These are phyloP conservation scores for Verbascum thapsus DNA, from an alignment of 257 asterid genomes.

Conservation along the genomic window DNA sequence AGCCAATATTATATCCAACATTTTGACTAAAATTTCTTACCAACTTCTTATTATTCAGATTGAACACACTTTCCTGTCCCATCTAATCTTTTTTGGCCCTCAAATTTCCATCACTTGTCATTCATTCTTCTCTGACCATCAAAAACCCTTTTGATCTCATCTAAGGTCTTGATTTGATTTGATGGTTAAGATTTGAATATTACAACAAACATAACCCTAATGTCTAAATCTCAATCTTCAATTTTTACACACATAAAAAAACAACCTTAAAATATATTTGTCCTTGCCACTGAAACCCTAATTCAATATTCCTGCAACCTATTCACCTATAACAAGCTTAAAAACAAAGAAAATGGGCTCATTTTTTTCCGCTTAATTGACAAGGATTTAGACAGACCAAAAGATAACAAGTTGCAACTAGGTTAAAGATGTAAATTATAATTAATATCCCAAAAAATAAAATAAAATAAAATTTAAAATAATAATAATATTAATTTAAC, in stretches of 20 bases:
- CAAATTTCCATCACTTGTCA: constrained; percentile 39
- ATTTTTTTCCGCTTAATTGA: background rate
- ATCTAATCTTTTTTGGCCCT: constrained; percentile 41
- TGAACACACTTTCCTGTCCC: constrained; percentile 52
- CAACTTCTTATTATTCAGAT: constrained; percentile 27
- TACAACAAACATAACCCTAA: constrained; percentile 38
- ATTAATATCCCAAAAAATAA: background rate
- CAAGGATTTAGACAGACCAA: constrained; percentile 42
- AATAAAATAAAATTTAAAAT: no score
- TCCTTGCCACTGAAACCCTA: constrained; percentile 37
- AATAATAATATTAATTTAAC: no score
- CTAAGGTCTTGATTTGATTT: constrained; percentile 47
- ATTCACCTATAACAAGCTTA: constrained; percentile 26
- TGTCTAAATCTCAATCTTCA: constrained; percentile 1
- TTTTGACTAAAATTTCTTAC: constrained; percentile 37
- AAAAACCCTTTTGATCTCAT: constrained; percentile 20
- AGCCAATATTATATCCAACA: constrained; percentile 32
- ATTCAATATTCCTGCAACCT: constrained; percentile 33
- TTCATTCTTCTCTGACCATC: constrained; percentile 34
- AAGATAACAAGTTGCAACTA: constrained; percentile 44
- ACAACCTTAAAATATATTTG: constrained; percentile 3
- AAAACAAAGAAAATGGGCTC: constrained; percentile 13
- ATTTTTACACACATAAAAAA: background rate
- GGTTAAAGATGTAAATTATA: constrained; percentile 30
- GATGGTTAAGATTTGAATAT: constrained; percentile 61